Evolutionary conservation across 2,329 filamentous ascomycete species (phyloP), one percentile per base, ranked within the genome.

Genomic region (Aspergillus intermedius): DNA sequence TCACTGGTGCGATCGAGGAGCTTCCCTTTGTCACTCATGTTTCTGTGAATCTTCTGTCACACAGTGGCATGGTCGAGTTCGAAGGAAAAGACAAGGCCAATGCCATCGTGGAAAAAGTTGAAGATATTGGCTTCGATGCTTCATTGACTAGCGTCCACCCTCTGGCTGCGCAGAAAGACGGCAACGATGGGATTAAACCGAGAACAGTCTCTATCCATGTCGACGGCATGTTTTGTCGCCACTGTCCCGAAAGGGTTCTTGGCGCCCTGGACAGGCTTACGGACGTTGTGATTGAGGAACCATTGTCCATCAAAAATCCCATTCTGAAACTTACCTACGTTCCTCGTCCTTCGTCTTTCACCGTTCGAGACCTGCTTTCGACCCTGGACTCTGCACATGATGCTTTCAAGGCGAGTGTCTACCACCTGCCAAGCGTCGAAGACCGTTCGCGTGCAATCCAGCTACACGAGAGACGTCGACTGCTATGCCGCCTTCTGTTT

Each of bases 361-460:
- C 88, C 0, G 79, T 95, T 54, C 81, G 91, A 44, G 78, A 81
- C 6, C 87, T 96, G 39, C 72, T 94, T 10, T 70, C 74, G 10
- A 77, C 80, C 1, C 86, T 96, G 45, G 75, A 81, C 47, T 76
- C 77, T 4, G 76, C 80, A 5, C 86, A 95, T 58, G 71, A 77
- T 1, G 78, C 75, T 0, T 86, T 95, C 52, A 73, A 72, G 22
- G 80, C 84, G 1, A 82, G 79, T 2, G 79, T 96, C 10, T 84
- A 89, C 62, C 88, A 91, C 54, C 84, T 88, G 0, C 87, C 87
- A 0, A 90, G 85, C 0, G 77, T 95, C 4, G 91, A 95, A 66
- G 88, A 95, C 60, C 81, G 87, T 8, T 88, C 89, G 3, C 81
- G 80, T 54, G 73, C 76, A 35, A 88, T 95, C 62, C 84, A 87